Conservation (phyloP, 345 rosid species). For the Nephelium lappaceum region DNA sequence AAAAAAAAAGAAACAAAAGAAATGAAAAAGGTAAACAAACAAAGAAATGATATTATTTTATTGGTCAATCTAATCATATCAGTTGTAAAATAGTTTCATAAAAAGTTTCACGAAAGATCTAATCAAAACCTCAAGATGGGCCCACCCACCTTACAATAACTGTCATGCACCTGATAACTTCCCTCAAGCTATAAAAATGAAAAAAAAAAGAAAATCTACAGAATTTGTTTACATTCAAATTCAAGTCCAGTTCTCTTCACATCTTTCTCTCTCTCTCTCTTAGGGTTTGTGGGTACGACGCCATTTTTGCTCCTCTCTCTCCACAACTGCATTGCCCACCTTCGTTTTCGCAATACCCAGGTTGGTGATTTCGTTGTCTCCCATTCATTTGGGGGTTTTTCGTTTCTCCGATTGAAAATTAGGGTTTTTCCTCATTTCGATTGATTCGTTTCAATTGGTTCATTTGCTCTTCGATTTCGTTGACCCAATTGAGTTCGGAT, state of each 20-base stretch:
- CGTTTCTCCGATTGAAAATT: neutral
- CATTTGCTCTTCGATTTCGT: constrained; percentile 22
- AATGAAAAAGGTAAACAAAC: too few relatives aligned
- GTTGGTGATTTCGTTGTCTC: constrained; percentile 22
- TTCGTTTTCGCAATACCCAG: constrained; percentile 15
- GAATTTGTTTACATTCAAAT: neutral
- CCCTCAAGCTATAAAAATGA: constrained; percentile 11
- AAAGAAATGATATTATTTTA: too few relatives aligned
- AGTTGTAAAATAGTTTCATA: too few relatives aligned
- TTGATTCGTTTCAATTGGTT: neutral
- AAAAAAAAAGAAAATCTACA: neutral
- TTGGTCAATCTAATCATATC: too few relatives aligned
- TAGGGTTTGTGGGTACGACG: constrained; percentile 40
- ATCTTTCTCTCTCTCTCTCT: constrained; percentile 19
- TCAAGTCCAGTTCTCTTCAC: constrained; percentile 1
- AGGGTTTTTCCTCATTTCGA: neutral
- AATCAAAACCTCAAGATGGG: neutral
- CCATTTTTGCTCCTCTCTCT: constrained; percentile 35
- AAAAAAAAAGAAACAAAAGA: too few relatives aligned
- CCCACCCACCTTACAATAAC: neutral
- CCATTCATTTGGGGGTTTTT: neutral
- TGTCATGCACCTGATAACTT: constrained; percentile 10
- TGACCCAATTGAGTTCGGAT: constrained; percentile 14
- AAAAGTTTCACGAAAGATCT: too few relatives aligned
- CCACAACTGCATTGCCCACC: constrained; percentile 28